Evolutionary conservation across 2,329 filamentous ascomycete species (phyloP).

Genomic region (Incumbomyces lentus): DNA sequence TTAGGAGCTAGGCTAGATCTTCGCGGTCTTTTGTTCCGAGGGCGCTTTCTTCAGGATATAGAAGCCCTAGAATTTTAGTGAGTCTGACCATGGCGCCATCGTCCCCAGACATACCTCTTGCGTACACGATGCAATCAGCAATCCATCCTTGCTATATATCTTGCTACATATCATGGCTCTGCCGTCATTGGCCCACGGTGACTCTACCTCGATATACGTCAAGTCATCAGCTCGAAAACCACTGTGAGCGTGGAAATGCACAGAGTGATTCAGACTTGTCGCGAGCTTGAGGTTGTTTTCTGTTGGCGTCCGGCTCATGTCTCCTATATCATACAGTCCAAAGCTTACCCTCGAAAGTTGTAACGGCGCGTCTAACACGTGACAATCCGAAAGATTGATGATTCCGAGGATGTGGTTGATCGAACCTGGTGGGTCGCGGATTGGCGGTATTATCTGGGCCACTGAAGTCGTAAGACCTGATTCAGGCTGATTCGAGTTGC

Average conservation of each 20-base stretch:
- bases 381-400: constrained; percentile 18
- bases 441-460: constrained; percentile 15
- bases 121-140: constrained; percentile 17
- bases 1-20: too few relatives aligned
- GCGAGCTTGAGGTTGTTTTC: constrained; percentile 13
- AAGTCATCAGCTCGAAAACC: constrained; percentile 19
- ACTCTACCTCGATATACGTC: constrained; percentile 16
- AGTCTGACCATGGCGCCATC: neutral
- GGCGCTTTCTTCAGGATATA: constrained; percentile 17
- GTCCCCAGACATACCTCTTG: constrained; percentile 14
- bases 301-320: constrained; percentile 8
- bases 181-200: constrained; percentile 18
- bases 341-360: constrained; percentile 10
- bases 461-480: constrained; percentile 14
- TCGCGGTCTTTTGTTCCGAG: neutral
- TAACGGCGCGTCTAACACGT: constrained; percentile 18
- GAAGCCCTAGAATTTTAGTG: constrained; percentile 11
- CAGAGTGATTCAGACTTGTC: constrained; percentile 19
- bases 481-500: constrained; percentile 5
- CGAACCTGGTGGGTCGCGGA: constrained; percentile 10
- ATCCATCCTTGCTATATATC: constrained; percentile 14
- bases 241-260: constrained; percentile 18
- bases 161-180: constrained; percentile 16
- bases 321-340: constrained; percentile 13
- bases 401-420: constrained; percentile 15